Conservation (phyloP, 139 green algal species). For the Tetratostichococcus sp. region DNA sequence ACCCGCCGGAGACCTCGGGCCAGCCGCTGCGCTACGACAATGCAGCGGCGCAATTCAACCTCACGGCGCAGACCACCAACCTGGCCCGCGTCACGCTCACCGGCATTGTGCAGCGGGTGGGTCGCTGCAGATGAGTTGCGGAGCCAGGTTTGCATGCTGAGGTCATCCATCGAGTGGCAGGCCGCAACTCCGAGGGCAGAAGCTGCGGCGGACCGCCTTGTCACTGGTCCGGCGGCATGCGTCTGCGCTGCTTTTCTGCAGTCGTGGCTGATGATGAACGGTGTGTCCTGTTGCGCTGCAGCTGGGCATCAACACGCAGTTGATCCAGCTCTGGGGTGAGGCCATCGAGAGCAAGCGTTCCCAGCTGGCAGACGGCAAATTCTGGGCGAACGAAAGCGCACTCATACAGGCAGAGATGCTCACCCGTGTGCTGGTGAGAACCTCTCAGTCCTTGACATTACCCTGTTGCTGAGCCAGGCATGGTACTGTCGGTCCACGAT, state of each 20-base stretch:
- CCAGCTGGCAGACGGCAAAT: not conserved
- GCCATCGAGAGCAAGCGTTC: not conserved
- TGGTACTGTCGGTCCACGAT: too few species aligned
- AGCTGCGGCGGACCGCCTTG: too few species aligned
- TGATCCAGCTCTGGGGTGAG: not conserved
- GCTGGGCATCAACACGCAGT: not conserved
- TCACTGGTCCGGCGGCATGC: too few species aligned
- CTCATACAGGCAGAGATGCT: not conserved
- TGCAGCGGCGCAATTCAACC: not conserved
- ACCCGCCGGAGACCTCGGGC: too few species aligned
- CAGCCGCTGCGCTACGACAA: not conserved
- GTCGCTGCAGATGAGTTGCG: too few species aligned
- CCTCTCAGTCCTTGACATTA: not conserved
- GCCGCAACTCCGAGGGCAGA: too few species aligned
- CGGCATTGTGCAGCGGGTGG: not conserved
- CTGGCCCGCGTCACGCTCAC: not conserved
- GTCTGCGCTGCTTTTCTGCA: too few species aligned
- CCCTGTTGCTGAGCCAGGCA: too few species aligned
- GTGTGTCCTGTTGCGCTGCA: not conserved
- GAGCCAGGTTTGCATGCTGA: too few species aligned
- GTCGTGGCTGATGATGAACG: too few species aligned
- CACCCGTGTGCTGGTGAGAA: not conserved
- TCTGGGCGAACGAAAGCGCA: not conserved
- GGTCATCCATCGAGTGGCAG: too few species aligned
- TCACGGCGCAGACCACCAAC: not conserved